Percentiles rank a stretch among this genome's conserved stretches.
phyloP scores from a whole-genome alignment of 495 filamentous ascomycete species.

The Hypoxylon cercidicola region DNA sequence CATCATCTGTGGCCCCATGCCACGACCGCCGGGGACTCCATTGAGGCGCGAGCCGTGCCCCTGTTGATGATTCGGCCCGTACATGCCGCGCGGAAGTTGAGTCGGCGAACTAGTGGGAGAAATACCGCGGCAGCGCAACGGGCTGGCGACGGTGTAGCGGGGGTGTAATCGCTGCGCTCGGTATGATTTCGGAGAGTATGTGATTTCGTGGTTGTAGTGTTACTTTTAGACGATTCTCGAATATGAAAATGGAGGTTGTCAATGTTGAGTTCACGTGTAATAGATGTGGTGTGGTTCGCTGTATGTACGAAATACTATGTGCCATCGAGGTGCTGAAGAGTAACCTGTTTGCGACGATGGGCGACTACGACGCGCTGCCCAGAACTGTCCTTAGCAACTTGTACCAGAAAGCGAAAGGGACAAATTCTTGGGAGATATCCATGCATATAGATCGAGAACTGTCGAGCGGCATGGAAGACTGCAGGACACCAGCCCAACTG shows the following conservation, averaged over 20 bases:
- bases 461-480: constrained; percentile 32
- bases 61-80: constrained; percentile 80
- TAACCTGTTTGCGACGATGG: constrained; percentile 11
- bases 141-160: background rate
- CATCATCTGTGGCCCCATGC: constrained; percentile 67
- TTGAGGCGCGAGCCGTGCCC: constrained; percentile 79
- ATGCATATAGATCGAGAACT: constrained; percentile 35
- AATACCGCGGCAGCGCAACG: no score
- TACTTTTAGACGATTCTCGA: constrained; percentile 15
- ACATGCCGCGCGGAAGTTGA: constrained; percentile 70
- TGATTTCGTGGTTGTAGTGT: constrained; percentile 14
- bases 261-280: constrained; percentile 6
- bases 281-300: constrained; percentile 19
- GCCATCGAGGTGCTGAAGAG: constrained; percentile 33
- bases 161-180: background rate
- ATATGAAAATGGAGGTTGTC: background rate
- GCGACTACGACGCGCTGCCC: constrained; percentile 17
- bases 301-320: constrained; percentile 30
- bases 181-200: background rate
- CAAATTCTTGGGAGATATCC: constrained; percentile 29
- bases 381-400: constrained; percentile 24
- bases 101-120: background rate
- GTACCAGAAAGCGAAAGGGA: constrained; percentile 15
- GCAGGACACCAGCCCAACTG: background rate
- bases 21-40: constrained; percentile 59